phyloP scores from a whole-genome alignment of 73 alveolate genomes.

The Vitrella brassicaformis region DNA sequence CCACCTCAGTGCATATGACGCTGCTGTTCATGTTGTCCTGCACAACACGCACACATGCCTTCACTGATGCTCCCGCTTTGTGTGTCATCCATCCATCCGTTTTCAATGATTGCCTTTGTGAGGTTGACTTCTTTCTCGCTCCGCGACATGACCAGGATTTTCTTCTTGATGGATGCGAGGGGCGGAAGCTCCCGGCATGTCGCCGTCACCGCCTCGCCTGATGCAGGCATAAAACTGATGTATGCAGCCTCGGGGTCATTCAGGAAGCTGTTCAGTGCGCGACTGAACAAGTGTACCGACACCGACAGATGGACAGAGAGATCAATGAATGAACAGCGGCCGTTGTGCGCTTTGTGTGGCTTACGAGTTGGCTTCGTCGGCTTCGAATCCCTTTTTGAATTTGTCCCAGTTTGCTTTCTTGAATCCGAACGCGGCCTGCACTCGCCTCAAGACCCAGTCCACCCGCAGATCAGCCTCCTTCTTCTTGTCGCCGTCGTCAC shows the following conservation, averaged over 20 bases:
- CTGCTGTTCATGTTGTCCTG: conserved; percentile 15
- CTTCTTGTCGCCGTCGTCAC: not conserved
- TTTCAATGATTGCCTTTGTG: too few relatives aligned
- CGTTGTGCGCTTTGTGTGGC: not conserved
- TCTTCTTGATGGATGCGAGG: too few relatives aligned
- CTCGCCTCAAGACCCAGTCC: not conserved
- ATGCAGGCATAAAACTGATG: too few relatives aligned
- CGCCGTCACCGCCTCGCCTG: too few relatives aligned
- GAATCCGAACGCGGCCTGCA: not conserved
- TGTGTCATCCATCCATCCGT: too few relatives aligned
- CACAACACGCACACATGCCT: not conserved
- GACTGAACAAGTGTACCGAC: not conserved
- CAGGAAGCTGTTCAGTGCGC: too few relatives aligned
- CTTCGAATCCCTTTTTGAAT: not conserved
- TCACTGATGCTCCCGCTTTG: too few relatives aligned
- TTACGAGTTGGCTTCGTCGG: not conserved
- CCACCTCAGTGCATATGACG: conserved; percentile 21
- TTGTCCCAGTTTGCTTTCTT: not conserved
- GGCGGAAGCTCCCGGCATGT: too few relatives aligned
- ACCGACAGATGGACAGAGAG: not conserved
- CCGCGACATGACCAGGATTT: too few relatives aligned
- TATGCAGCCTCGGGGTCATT: too few relatives aligned
- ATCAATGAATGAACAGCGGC: not conserved
- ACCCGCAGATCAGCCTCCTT: not conserved
- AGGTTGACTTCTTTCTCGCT: not conserved